Evolutionary conservation across 106 monocot species (phyloP), one percentile per base, ranked within the genome.

Genomic region (Dioscorea dumetorum): DNA sequence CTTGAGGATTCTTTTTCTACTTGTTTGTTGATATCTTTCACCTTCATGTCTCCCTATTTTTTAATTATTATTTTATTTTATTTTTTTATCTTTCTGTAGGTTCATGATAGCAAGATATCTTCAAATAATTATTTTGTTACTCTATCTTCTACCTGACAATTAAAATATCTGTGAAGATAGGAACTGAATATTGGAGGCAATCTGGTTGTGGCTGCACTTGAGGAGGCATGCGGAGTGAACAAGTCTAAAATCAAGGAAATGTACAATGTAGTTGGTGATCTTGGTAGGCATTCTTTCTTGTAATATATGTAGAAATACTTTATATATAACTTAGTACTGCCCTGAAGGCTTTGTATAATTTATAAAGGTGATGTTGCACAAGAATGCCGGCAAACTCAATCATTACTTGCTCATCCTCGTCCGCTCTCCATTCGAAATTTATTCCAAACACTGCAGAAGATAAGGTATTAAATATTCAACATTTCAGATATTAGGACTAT

Each of bases 141-240:
- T 0, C 41, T 41, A 41, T 41, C 41, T 41, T 41, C 9, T 10
- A 3, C 10, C 41, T 41, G 10, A 41, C 10, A 41, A 10, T 41
- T 6, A 41, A 41, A 41, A 28, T n/a, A 49, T 33, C 12, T 76
- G 57, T 79, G 72, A 84, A 78, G 61, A 58, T 78, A 91, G 95
- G 95, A 97, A 86, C 77, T 97, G 69, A 97, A 97, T 60, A 77
- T 97, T 81, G 91, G 95, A 61, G 86, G 82, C 22, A 78, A 84
- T 73, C 72, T 84, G 62, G 86, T 91, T 21, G 76, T 87, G 62
- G 61, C 84, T 74, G 88, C 95, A 77, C 61, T 97, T 63, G 89
- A 89, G 64, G 88, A 91, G 56, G 73, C 91, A 23, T 88, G 88
- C 76, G 88, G 88, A 20, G 82, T 74, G 28, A 95, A 58, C 73